Evolutionary conservation across 176 grass and related monocot species (phyloP).

Genomic region (Chrysopogon serrulatus): DNA sequence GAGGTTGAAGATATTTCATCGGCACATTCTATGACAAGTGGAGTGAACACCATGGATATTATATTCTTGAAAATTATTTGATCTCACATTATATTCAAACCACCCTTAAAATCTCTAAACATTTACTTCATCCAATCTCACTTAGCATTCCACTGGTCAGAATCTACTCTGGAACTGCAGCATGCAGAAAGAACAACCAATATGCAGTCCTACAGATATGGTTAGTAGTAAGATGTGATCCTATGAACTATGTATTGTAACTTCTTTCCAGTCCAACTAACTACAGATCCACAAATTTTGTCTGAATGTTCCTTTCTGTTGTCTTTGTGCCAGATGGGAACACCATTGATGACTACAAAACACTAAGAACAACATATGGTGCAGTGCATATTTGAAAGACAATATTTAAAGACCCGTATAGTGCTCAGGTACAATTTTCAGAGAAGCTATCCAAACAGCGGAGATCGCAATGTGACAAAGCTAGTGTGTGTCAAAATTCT

Average conservation of each 20-base stretch:
- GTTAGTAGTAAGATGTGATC: constrained; percentile 1
- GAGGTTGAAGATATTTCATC: neutral
- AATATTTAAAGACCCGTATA: neutral
- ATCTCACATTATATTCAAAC: neutral
- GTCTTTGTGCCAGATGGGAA: constrained; percentile 2
- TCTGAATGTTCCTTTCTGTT: neutral
- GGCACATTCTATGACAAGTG: neutral
- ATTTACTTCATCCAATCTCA: constrained; percentile 12
- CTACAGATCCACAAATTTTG: constrained; percentile 8
- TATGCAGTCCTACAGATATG: neutral
- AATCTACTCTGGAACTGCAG: neutral
- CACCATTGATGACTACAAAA: neutral
- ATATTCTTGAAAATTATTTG: neutral
- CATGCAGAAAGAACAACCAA: neutral
- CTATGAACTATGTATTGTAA: neutral
- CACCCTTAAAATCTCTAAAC: neutral
- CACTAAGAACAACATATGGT: constrained; percentile 7
- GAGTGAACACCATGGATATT: neutral
- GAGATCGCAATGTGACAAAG: neutral
- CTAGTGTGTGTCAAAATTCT: neutral
- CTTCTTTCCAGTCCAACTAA: constrained; percentile 12
- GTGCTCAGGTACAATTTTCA: neutral
- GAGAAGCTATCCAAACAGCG: neutral
- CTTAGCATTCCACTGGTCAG: neutral
- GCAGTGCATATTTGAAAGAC: constrained; percentile 5